A percentile compares a stretch with the other conserved stretches of the same genome.
Evolutionary conservation across 495 filamentous ascomycete species (phyloP).

Genomic region (Aspergillus baeticus): DNA sequence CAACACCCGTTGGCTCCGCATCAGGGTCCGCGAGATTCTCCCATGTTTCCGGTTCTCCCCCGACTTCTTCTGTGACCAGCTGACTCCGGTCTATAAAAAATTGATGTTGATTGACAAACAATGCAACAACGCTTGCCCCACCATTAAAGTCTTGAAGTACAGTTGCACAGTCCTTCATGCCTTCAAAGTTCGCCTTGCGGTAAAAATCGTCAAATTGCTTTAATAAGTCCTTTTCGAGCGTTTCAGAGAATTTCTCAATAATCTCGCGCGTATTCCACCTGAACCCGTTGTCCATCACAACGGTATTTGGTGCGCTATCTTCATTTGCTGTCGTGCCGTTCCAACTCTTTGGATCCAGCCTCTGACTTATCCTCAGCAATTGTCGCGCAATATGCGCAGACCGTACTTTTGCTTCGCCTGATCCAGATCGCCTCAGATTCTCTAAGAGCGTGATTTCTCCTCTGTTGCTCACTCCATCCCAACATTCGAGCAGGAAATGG

Average conservation of each 20-base stretch:
- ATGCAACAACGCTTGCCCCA: slow-evolving; percentile 86
- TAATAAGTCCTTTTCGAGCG: slow-evolving; percentile 89
- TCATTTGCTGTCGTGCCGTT: slow-evolving; percentile 47
- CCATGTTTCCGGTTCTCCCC: slow-evolving; percentile 78
- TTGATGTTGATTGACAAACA: slow-evolving; percentile 98
- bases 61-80: slow-evolving; percentile 87
- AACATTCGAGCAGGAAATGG: slow-evolving; percentile 92
- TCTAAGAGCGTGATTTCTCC: slow-evolving; percentile 78
- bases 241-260: slow-evolving; percentile 96
- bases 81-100: slow-evolving; percentile 96
- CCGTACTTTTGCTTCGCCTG: slow-evolving; percentile 80
- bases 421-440: slow-evolving; percentile 73
- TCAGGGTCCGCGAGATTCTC: slow-evolving; percentile 93
- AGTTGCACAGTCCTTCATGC: slow-evolving; percentile 93
- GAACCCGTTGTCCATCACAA: slow-evolving; percentile 32
- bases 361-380: slow-evolving; percentile 81
- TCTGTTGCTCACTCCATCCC: slow-evolving; percentile 85
- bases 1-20: slow-evolving; percentile 83
- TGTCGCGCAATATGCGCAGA: slow-evolving; percentile 90
- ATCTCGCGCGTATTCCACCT: slow-evolving; percentile 77
- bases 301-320: too few relatives aligned
- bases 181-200: slow-evolving; percentile 87
- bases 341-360: slow-evolving; percentile 75
- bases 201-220: slow-evolving; percentile 98
- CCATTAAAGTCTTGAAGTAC: slow-evolving; percentile 95